Percentiles rank a stretch among this genome's conserved stretches.
Conservation (phyloP, 2,329 filamentous ascomycete genomes). For the Paraphoma chrysanthemicola region DNA sequence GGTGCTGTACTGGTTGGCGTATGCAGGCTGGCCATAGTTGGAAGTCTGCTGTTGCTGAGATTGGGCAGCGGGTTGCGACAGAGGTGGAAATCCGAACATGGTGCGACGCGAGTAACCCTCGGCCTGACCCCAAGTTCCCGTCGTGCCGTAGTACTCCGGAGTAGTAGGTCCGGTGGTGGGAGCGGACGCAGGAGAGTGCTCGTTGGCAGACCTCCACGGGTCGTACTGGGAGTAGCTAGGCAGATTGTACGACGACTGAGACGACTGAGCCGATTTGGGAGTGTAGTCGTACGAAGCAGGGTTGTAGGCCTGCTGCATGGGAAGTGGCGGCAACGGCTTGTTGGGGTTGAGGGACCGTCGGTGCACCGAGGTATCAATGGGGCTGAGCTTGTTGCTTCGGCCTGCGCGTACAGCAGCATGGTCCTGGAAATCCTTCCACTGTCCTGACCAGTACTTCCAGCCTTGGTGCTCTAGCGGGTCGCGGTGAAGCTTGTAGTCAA, state of each 20-base stretch:
- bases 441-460: slow-evolving; percentile 68
- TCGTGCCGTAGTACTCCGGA: slow-evolving; percentile 59
- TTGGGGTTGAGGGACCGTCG: slow-evolving; percentile 55
- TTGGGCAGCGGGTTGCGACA: slow-evolving; percentile 47
- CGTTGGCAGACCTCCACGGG: slow-evolving; percentile 51
- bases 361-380: slow-evolving; percentile 70
- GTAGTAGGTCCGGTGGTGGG: slow-evolving; percentile 62
- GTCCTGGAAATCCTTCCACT: slow-evolving; percentile 70
- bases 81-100: slow-evolving; percentile 50
- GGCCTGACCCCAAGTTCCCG: slow-evolving; percentile 56
- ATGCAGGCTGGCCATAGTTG: slow-evolving; percentile 44
- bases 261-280: slow-evolving; percentile 44
- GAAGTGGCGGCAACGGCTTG: slow-evolving; percentile 52
- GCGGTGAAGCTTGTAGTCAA: slow-evolving; percentile 85
- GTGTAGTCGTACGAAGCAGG: slow-evolving; percentile 42
- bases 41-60: slow-evolving; percentile 48
- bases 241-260: slow-evolving; percentile 47
- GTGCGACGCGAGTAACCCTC: slow-evolving; percentile 51
- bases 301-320: slow-evolving; percentile 50
- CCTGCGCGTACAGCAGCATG: slow-evolving; percentile 53
- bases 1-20: slow-evolving; percentile 43
- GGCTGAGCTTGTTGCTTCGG: slow-evolving; percentile 58
- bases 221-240: slow-evolving; percentile 49
- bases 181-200: slow-evolving; percentile 61
- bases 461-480: slow-evolving; percentile 80